phyloP scores from a whole-genome alignment of 2,329 filamentous ascomycete genomes.

The Lachnellula cervina region DNA sequence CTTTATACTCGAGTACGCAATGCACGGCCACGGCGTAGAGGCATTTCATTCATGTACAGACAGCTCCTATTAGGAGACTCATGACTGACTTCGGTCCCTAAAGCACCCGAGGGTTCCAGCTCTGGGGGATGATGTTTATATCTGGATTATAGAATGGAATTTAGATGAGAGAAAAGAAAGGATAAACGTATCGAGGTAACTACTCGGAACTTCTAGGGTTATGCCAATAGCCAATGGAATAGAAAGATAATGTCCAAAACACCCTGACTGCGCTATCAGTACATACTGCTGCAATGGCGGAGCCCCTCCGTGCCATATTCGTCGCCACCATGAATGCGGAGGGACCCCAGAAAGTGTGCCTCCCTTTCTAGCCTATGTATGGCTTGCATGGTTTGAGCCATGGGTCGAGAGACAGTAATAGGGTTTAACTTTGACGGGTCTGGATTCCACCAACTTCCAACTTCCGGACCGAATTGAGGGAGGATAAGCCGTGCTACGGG shows the following conservation, averaged over 20 bases:
- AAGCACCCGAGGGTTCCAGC: background rate
- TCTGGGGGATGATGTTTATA: background rate
- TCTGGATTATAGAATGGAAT: too few relatives aligned
- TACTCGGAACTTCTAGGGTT: background rate
- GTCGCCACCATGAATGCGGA: background rate
- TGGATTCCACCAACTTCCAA: background rate
- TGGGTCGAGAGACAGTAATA: background rate
- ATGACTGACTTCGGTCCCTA: background rate
- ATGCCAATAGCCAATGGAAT: too few relatives aligned
- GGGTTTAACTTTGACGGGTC: background rate
- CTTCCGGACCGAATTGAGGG: background rate
- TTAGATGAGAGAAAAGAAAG: too few relatives aligned
- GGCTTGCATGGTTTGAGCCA: background rate
- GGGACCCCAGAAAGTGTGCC: background rate
- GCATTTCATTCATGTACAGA: background rate
- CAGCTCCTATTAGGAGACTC: background rate
- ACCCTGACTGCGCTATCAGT: background rate
- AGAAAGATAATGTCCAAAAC: too few relatives aligned
- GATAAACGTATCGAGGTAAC: background rate
- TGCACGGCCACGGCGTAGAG: background rate
- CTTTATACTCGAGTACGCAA: too few relatives aligned
- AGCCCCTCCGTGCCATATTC: slow-evolving; percentile 1
- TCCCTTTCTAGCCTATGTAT: background rate
- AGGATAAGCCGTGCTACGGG: background rate
- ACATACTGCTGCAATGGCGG: background rate